phyloP scores from a whole-genome alignment of 1,139 yeast genomes.

The Sugiyamaella xylanicola region DNA sequence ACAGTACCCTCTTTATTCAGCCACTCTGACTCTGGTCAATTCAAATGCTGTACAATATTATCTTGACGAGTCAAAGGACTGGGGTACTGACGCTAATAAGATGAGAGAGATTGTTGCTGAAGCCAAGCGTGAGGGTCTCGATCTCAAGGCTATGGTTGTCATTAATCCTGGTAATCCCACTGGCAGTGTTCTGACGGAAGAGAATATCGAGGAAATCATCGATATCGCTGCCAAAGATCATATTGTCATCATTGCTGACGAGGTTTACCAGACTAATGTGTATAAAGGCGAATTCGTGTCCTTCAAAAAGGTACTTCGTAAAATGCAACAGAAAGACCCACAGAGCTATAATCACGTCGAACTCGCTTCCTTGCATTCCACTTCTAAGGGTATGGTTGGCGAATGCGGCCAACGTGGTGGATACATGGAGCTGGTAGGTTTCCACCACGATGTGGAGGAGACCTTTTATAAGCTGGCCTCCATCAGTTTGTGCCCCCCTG shows the following conservation, averaged over 20 bases:
- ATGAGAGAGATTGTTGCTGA: constrained; percentile 59
- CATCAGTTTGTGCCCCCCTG: constrained; percentile 89
- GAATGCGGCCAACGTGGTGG: constrained; percentile 99
- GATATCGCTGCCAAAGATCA: constrained; percentile 82
- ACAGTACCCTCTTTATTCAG: constrained; percentile 95
- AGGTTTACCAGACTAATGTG: constrained; percentile 92
- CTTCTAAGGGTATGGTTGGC: constrained; percentile 95
- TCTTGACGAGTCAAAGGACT: constrained; percentile 72
- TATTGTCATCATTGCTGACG: constrained; percentile 92
- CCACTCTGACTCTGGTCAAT: constrained; percentile 79
- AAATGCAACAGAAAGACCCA: constrained; percentile 56
- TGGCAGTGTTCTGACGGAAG: constrained; percentile 71
- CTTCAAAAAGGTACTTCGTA: constrained; percentile 52
- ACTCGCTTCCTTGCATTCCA: constrained; percentile 90
- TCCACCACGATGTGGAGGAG: constrained; percentile 66
- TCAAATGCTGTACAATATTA: constrained; percentile 87
- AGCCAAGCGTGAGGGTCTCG: constrained; percentile 57
- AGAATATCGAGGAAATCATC: constrained; percentile 69
- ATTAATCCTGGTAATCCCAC: constrained; percentile 99
- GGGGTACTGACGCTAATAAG: constrained; percentile 79
- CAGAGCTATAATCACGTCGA: constrained; percentile 70
- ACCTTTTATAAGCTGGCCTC: constrained; percentile 83
- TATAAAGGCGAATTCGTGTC: constrained; percentile 61
- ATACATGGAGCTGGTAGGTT: constrained; percentile 90
- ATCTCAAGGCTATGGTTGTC: constrained; percentile 79